Evolutionary conservation across 768 basidiomycete genomes (phyloP).

Genomic region (Postia placenta): DNA sequence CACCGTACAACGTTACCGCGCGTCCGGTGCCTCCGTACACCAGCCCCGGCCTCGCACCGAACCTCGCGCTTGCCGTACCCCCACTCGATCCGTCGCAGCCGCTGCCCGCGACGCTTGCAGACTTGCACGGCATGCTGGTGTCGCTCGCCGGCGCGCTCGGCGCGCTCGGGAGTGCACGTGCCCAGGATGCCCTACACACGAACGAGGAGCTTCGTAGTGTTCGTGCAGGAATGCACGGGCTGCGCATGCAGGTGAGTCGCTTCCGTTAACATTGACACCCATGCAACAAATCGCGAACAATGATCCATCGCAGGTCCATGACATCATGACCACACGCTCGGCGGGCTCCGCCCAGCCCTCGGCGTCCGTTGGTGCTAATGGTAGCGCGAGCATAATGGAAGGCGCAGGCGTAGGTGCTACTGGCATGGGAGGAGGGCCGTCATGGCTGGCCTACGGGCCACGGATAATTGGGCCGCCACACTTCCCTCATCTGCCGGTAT

Average conservation of each 20-base stretch:
- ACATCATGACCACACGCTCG: conserved; percentile 12
- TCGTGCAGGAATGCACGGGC: conserved; percentile 62
- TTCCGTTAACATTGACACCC: neutral
- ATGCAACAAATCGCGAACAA: neutral
- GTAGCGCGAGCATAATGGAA: neutral
- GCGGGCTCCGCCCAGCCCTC: conserved; percentile 2
- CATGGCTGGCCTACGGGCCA: conserved; percentile 11
- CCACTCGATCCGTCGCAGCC: conserved; percentile 59
- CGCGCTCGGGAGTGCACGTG: conserved; percentile 49
- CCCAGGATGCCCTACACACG: conserved; percentile 63
- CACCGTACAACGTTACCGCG: conserved; percentile 4
- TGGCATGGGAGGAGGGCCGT: conserved; percentile 1
- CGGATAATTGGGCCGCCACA: conserved; percentile 8
- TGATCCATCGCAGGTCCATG: conserved; percentile 11
- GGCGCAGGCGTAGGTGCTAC: neutral
- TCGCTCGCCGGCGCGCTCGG: conserved; percentile 56
- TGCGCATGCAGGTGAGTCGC: conserved; percentile 67
- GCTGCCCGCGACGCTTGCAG: conserved; percentile 53
- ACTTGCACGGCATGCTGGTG: conserved; percentile 55
- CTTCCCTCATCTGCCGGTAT: conserved; percentile 4
- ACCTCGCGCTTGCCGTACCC: conserved; percentile 35
- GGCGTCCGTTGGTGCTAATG: neutral
- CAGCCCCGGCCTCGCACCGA: conserved; percentile 7
- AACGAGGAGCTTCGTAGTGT: conserved; percentile 71
- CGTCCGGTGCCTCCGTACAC: conserved; percentile 7